Evolutionary conservation across 805 yeast genomes (phyloP).

Genomic region (Candida pseudoglaebosa): DNA sequence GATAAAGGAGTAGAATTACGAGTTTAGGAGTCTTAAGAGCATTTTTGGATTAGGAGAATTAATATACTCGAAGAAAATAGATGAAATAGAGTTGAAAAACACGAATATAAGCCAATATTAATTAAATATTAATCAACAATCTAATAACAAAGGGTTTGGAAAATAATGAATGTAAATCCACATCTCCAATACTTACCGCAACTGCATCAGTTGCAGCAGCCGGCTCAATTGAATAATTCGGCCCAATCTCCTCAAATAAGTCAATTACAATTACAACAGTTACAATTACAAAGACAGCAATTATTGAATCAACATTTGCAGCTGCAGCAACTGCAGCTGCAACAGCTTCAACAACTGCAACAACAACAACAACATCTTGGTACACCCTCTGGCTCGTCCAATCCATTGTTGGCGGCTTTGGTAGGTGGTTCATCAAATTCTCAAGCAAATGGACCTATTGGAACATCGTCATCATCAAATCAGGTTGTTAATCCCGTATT

Average conservation of each 20-base stretch:
- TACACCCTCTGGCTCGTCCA: conserved; percentile 17
- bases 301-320: conserved; percentile 29
- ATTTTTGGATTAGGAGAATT: not conserved
- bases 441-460: conserved; percentile 12
- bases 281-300: conserved; percentile 33
- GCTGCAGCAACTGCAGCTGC: conserved; percentile 26
- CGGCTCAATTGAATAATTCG: conserved; percentile 18
- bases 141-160: not conserved
- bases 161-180: conserved; percentile 37
- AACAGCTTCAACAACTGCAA: conserved; percentile 21
- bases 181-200: conserved; percentile 42
- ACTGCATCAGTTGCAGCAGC: conserved; percentile 23
- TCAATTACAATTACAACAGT: conserved; percentile 31
- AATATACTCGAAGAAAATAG: not conserved
- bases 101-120: no score
- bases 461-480: conserved; percentile 10
- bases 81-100: not conserved
- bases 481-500: conserved; percentile 24
- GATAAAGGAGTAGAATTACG: not conserved
- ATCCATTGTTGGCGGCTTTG: conserved; percentile 35
- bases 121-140: not conserved
- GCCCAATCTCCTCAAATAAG: conserved; percentile 34
- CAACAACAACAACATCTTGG: conserved; percentile 18
- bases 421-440: conserved; percentile 22
- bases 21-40: not conserved